These are phyloP conservation scores for Aechmea fasciata DNA, from an alignment of 176 grass and related monocot genomes.

Conservation along the genomic window DNA sequence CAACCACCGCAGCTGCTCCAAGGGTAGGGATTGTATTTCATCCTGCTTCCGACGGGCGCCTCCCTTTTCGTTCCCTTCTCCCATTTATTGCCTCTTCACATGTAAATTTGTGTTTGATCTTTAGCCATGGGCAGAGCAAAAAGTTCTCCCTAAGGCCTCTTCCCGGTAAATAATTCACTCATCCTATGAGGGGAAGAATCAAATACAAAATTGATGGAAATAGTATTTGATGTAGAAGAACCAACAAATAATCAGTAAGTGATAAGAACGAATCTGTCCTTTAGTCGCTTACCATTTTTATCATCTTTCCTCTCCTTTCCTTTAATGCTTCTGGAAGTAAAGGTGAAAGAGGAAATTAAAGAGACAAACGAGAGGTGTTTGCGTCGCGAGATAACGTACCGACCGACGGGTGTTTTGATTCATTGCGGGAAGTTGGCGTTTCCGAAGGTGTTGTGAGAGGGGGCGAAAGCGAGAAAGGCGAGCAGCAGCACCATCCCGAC, in stretches of 20 bases:
- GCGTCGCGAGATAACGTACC: too few species aligned
- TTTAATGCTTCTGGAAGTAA: too few species aligned
- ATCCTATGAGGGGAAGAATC: slow-evolving; percentile 18
- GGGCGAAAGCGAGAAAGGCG: slow-evolving; percentile 38
- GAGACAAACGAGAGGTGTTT: too few species aligned
- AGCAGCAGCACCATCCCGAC: slow-evolving; percentile 58
- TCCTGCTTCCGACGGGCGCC: slow-evolving; percentile 20
- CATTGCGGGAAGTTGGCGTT: slow-evolving; percentile 20
- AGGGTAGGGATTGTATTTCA: slow-evolving; percentile 13
- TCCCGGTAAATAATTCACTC: slow-evolving; percentile 17
- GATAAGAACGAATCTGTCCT: neutral
- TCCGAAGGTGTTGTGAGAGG: slow-evolving; percentile 9
- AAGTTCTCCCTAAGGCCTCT: slow-evolving; percentile 37
- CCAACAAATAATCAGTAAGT: slow-evolving; percentile 10
- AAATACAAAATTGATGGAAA: slow-evolving; percentile 9
- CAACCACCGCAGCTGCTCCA: slow-evolving; percentile 1
- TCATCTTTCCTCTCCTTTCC: too few species aligned
- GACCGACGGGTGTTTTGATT: neutral
- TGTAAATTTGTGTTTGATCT: neutral
- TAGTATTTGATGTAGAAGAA: slow-evolving; percentile 14
- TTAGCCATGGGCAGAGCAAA: slow-evolving; percentile 26
- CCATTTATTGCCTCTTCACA: slow-evolving; percentile 8
- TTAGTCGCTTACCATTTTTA: too few species aligned
- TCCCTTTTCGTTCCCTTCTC: slow-evolving; percentile 12
- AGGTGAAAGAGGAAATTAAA: too few species aligned